Base-by-base conservation (phyloP, 2,329 filamentous ascomycete species). In the Pseudogymnoascus sp. region DNA sequence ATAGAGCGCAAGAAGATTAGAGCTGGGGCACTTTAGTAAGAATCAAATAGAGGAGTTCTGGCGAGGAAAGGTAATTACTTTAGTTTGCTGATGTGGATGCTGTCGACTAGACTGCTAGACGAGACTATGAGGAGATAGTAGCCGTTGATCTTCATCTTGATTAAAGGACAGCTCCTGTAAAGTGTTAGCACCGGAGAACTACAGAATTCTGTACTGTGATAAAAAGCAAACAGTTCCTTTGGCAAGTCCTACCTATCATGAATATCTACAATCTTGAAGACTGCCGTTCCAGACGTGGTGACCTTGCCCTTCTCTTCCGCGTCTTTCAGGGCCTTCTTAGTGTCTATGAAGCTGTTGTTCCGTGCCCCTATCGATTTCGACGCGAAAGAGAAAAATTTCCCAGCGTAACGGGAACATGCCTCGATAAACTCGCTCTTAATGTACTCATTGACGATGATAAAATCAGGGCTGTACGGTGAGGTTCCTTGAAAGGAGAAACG, bases 371-470 rank as follows among this genome's bases (percentile, higher is more conserved):
- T 61, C 28, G 16, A 24, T 59, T 56, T 40, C 24, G 61, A 33
- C 16, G 16, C 19, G 5, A 2, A 22, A 4, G 62, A 8, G 69
- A 67, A 43, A 72, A 68, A 66, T 41, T 70, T 65, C 24, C 70
- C 71, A 6, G 72, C 70, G 24, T 79, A 75, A 38, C 75, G 73
- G 12, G 79, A 71, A 4, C 80, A 76, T 0, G 80, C 79, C 56
- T 81, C 76, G 0, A 84, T 70, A 66, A 88, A 86, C 0, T 78
- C 76, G 62, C 81, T 77, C 73, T 82, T 82, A 3, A 79, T 76
- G 64, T 81, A 88, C 66, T 88, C 85, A 65, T 88, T 86, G n/a
- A 89, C 84, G 0, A 88, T 72, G 0, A 88, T 81, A 0, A 87
- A 31, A 68, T 88, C 85, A 0, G 86, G 86, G 0, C 84, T 81